Base-by-base conservation (phyloP, 108 stramenopile genomes). In the Phaeodactylum tricornutum region DNA sequence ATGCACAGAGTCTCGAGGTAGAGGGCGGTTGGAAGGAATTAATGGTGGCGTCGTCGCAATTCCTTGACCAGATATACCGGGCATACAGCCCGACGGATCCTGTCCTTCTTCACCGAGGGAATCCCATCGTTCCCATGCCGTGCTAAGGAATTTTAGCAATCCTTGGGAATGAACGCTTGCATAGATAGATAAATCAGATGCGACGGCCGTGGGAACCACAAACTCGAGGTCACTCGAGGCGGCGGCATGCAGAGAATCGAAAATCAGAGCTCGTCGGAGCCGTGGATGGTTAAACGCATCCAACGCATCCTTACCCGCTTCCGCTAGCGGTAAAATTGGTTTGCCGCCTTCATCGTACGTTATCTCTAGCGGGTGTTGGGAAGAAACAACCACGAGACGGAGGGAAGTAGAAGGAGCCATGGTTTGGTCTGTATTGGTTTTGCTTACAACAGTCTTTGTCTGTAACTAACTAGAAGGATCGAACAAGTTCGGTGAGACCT, bases 231-330 rank as follows among this genome's bases (percentile, higher is more conserved):
- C 7, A 7, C 15, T 15, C 6, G 15, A 7, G 12, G 22, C 9
- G 5, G 15, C 8, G 6, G 9, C 22, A 24, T 23, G 1, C 26
- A 74, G 37, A 19, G 53, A 58, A 22, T 51, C 35, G 26, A 83
- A 61, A 40, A 87, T 81, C 2, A 67, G 29, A 16, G 67, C 59
- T 4, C 85, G 66, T 17, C 85, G 75, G 14, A 62, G 43, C 1
- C 85, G 72, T 3, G 85, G 78, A 44, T 79, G 69, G 48, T 87
- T 87, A 54, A 74, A 79, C 9, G 47, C 54, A 59, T 86, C 84
- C 34, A 67, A 20, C 16, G 31, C 48, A 63, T 77, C 72, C 17
- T 54, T 34, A n/a, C n/a, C n/a, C n/a, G n/a, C n/a, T n/a, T n/a
- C n/a, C n/a, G n/a, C n/a, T n/a, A n/a, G n/a, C n/a, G n/a, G n/a